Percentiles rank a stretch among this genome's conserved stretches.
Evolutionary conservation across 2,329 filamentous ascomycete species (phyloP).

Genomic region (Coniella lustricola): DNA sequence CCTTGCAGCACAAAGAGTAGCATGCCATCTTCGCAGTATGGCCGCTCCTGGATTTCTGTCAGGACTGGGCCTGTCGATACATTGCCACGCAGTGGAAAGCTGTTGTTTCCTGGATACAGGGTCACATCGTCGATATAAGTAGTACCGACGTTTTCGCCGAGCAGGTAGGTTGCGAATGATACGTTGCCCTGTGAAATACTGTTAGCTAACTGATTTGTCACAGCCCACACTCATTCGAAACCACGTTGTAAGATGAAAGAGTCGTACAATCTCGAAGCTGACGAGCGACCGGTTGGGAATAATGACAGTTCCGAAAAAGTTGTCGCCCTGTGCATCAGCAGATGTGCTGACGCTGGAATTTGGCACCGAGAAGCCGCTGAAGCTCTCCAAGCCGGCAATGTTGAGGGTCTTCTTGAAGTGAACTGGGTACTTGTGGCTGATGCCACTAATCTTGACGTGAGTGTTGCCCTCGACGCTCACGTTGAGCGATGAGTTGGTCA

Average conservation of each 20-base stretch:
- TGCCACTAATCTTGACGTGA: constrained; percentile 41
- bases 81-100: constrained; percentile 45
- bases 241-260: neutral
- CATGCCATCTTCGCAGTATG: constrained; percentile 47
- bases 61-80: constrained; percentile 46
- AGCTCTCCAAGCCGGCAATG: constrained; percentile 46
- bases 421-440: constrained; percentile 41
- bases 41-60: constrained; percentile 30
- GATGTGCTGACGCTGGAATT: constrained; percentile 40
- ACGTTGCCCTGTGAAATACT: constrained; percentile 49
- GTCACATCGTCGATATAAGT: constrained; percentile 51
- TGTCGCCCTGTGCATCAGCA: constrained; percentile 39
- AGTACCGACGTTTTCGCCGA: constrained; percentile 44
- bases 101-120: constrained; percentile 53
- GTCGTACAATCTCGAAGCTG: constrained; percentile 55
- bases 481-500: constrained; percentile 41
- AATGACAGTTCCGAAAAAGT: constrained; percentile 52
- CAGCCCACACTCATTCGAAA: neutral
- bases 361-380: constrained; percentile 47
- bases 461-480: constrained; percentile 48
- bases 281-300: constrained; percentile 60
- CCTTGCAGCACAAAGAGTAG: constrained; percentile 50
- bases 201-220: neutral
- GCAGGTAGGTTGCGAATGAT: constrained; percentile 52
- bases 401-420: constrained; percentile 50